Conservation (phyloP, 1,139 yeast species). For the Keqinozyma sinolaborantium region DNA sequence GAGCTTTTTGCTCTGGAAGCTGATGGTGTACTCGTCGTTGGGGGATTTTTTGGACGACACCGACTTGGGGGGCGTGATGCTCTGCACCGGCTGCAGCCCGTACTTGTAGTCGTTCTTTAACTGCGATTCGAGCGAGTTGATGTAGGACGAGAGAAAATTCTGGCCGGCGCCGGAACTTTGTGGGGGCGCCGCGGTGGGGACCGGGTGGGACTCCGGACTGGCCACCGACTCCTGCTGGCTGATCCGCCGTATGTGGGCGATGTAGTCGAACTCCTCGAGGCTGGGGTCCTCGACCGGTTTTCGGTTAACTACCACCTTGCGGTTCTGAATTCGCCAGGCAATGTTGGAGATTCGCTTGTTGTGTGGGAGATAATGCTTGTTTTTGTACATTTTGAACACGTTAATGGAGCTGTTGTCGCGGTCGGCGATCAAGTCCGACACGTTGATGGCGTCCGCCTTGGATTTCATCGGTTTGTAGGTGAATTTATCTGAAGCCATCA, state of each 20-base stretch:
- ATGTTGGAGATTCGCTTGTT: slow-evolving; percentile 41
- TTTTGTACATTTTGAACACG: slow-evolving; percentile 41
- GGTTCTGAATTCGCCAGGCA: slow-evolving; percentile 47
- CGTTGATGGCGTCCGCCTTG: slow-evolving; percentile 6
- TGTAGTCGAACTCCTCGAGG: slow-evolving; percentile 45
- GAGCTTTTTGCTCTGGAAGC: slow-evolving; percentile 15
- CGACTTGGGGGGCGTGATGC: slow-evolving; percentile 17
- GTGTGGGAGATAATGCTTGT: slow-evolving; percentile 41
- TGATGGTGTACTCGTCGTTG: slow-evolving; percentile 5
- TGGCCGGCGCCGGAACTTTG: slow-evolving; percentile 7
- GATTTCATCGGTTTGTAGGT: not conserved
- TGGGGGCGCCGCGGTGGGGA: slow-evolving; percentile 1
- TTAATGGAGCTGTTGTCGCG: slow-evolving; percentile 31
- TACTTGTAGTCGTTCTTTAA: slow-evolving; percentile 23
- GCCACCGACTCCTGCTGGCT: slow-evolving; percentile 30
- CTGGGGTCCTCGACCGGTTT: slow-evolving; percentile 19
- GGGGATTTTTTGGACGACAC: slow-evolving; percentile 12
- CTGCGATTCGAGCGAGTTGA: slow-evolving; percentile 36
- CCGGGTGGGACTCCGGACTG: not conserved
- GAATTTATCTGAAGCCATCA: not conserved
- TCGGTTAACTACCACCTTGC: slow-evolving; percentile 18
- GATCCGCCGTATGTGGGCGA: slow-evolving; percentile 43
- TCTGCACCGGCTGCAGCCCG: slow-evolving; percentile 9
- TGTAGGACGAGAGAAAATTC: slow-evolving; percentile 37
- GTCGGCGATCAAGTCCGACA: slow-evolving; percentile 10